phyloP scores from a whole-genome alignment of 345 rosid genomes.

The Camelina neglecta region DNA sequence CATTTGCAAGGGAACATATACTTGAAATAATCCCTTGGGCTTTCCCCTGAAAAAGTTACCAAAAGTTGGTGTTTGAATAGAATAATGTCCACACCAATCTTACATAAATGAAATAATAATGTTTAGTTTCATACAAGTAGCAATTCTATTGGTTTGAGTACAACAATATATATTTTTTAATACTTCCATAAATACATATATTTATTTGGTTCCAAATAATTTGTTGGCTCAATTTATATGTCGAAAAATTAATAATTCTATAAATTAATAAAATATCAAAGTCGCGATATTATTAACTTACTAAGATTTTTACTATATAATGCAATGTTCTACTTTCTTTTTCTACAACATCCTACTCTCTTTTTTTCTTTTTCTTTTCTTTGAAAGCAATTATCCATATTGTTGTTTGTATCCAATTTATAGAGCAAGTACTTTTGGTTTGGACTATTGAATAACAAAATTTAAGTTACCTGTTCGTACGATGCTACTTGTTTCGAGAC shows the following conservation, averaged over 20 bases:
- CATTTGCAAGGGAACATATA: conserved; percentile 70
- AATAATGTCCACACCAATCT: not conserved
- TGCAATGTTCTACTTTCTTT: too few relatives aligned
- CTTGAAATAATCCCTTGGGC: conserved; percentile 93
- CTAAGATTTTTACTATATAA: too few relatives aligned
- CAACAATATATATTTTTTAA: not conserved
- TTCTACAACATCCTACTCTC: too few relatives aligned
- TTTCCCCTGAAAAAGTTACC: conserved; percentile 62
- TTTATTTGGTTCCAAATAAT: too few relatives aligned
- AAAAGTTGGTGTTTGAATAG: not conserved
- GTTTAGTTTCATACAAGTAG: not conserved
- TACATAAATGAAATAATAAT: not conserved
- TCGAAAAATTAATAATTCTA: too few relatives aligned
- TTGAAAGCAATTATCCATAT: too few relatives aligned
- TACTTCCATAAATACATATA: too few relatives aligned
- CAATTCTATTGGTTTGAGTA: not conserved
- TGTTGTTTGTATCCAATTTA: not conserved
- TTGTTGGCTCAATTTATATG: too few relatives aligned
- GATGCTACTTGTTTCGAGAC: conserved; percentile 88
- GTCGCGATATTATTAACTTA: too few relatives aligned
- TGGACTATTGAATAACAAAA: not conserved
- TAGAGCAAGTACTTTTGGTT: not conserved
- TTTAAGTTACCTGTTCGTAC: conserved; percentile 67
- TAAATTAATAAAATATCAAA: too few relatives aligned
- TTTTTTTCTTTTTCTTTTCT: too few relatives aligned